Percentiles rank a stretch among this genome's conserved stretches.
Conservation (phyloP, 2,329 filamentous ascomycete genomes). For the Hansfordia pulvinata region DNA sequence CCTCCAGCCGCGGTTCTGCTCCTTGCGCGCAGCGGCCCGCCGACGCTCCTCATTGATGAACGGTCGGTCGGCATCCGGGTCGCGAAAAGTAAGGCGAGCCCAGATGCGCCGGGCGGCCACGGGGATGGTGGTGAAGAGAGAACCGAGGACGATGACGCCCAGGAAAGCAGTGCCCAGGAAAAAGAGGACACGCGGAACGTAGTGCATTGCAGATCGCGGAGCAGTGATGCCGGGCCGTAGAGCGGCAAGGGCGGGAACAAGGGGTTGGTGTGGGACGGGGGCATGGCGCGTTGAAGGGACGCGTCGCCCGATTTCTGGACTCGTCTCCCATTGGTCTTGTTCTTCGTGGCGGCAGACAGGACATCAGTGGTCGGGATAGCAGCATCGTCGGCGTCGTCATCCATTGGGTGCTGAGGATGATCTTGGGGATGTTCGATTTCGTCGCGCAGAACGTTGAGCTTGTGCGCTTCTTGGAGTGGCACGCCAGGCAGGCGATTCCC, state of each 20-base stretch:
- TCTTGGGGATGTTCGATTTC: constrained; percentile 21
- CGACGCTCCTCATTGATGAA: constrained; percentile 63
- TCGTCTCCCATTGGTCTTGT: constrained; percentile 18
- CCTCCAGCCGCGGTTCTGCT: constrained; percentile 51
- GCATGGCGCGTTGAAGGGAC: constrained; percentile 33
- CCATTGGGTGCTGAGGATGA: constrained; percentile 11
- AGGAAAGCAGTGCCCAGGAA: constrained; percentile 70
- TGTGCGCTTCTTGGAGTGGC: constrained; percentile 55
- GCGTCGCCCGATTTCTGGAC: constrained; percentile 30
- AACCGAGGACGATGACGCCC: constrained; percentile 59
- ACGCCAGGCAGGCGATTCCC: constrained; percentile 55
- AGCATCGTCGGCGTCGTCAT: constrained; percentile 20
- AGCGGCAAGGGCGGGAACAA: constrained; percentile 75
- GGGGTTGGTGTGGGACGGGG: constrained; percentile 60
- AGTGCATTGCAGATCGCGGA: constrained; percentile 52
- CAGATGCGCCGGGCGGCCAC: constrained; percentile 31
- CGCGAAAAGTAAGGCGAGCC: constrained; percentile 39
- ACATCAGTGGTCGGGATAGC: constrained; percentile 6
- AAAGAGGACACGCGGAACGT: constrained; percentile 56
- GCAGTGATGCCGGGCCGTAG: constrained; percentile 59
- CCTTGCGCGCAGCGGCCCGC: constrained; percentile 38
- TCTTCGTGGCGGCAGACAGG: constrained; percentile 8
- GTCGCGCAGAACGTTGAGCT: constrained; percentile 50
- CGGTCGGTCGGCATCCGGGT: constrained; percentile 46
- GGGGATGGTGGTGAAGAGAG: constrained; percentile 55